phyloP scores from a whole-genome alignment of 2,329 filamentous ascomycete genomes.

The Neophaeococcomyces mojaviensis region DNA sequence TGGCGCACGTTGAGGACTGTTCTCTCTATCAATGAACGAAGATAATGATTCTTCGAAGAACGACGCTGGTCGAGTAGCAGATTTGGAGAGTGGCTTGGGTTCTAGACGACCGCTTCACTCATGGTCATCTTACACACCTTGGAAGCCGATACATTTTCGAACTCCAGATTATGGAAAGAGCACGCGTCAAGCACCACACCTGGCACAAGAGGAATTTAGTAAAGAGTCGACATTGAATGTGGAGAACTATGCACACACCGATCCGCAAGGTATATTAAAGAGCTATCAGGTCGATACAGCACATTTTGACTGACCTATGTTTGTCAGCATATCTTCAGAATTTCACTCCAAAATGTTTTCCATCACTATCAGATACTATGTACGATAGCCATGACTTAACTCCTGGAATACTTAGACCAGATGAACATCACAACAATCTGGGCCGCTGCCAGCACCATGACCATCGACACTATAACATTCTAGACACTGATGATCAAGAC shows the following conservation, averaged over 20 bases:
- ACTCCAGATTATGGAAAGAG: not conserved
- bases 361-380: not conserved
- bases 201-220: not conserved
- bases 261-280: not conserved
- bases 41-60: not conserved
- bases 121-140: constrained; percentile 1
- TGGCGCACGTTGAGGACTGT: too few relatives aligned
- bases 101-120: not conserved
- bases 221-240: not conserved
- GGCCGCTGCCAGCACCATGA: constrained; percentile 4
- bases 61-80: not conserved
- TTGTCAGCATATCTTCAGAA: not conserved
- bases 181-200: not conserved
- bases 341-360: not conserved
- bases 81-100: not conserved
- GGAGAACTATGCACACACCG: not conserved
- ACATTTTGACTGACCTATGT: not conserved
- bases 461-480: not conserved
- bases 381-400: not conserved
- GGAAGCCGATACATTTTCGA: constrained; percentile 1
- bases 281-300: not conserved
- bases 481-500: not conserved
- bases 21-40: not conserved
- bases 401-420: constrained; percentile 1
- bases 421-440: not conserved